Conservation (phyloP, 2,329 filamentous ascomycete genomes). For the Exophiala phaeomuriformis region DNA sequence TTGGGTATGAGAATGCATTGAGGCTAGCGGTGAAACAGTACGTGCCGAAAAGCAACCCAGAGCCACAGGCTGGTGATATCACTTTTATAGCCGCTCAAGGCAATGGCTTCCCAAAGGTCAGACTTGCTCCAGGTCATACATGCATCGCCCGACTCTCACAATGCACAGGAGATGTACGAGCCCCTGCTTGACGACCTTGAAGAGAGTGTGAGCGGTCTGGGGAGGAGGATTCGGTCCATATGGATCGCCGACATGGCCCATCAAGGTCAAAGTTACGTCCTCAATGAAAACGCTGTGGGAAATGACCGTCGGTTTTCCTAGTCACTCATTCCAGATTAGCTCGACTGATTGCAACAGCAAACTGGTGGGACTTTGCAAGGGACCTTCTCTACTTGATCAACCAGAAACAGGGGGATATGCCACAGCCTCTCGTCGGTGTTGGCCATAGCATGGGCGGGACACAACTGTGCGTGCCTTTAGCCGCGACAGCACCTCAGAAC, state of each 20-base stretch:
- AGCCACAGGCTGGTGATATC: conserved; percentile 65
- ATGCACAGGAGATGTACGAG: conserved; percentile 73
- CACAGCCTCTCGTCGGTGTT: conserved; percentile 72
- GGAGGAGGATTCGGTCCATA: conserved; percentile 68
- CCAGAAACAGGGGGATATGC: conserved; percentile 68
- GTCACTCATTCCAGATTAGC: neutral
- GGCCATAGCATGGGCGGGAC: conserved; percentile 85
- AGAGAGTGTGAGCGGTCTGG: conserved; percentile 48
- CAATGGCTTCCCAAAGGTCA: conserved; percentile 85
- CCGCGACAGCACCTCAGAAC: neutral
- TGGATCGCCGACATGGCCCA: conserved; percentile 88
- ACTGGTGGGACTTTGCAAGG: conserved; percentile 77
- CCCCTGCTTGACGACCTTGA: conserved; percentile 82
- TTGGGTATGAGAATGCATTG: conserved; percentile 66
- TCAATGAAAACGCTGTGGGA: conserved; percentile 70
- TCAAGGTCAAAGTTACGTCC: conserved; percentile 68
- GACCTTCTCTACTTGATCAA: conserved; percentile 84
- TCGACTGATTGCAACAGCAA: conserved; percentile 47
- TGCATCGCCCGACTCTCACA: neutral
- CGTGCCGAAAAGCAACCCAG: conserved; percentile 62
- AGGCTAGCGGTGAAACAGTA: conserved; percentile 81
- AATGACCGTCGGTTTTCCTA: conserved; percentile 63
- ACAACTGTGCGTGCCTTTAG: conserved; percentile 45
- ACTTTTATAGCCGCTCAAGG: conserved; percentile 83
- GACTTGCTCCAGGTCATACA: neutral